Conservation (phyloP, 1,139 yeast genomes). For the Pneumocystis oryctolagi region DNA sequence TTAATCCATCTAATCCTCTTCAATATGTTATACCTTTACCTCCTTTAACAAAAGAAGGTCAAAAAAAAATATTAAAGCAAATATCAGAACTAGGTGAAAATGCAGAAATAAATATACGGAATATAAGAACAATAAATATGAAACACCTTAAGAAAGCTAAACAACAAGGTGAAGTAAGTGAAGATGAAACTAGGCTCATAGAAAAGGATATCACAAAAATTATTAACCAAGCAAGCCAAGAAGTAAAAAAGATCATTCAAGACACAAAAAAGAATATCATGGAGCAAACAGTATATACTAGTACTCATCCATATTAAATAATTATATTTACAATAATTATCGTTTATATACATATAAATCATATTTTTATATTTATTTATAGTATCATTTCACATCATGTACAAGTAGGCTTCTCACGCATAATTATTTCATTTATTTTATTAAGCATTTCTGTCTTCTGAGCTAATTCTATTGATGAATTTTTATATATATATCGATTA, state of each 20-base stretch:
- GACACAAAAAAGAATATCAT: neutral
- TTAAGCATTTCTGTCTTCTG: neutral
- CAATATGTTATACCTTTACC: slow-evolving; percentile 1
- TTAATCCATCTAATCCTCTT: neutral
- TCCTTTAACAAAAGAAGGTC: neutral
- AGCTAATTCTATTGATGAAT: neutral
- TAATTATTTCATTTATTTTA: neutral
- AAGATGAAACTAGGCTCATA: neutral
- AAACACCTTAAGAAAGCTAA: neutral
- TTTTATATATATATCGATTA: neutral
- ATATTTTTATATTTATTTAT: neutral
- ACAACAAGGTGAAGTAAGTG: neutral
- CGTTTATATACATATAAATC: neutral
- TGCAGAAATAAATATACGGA: neutral
- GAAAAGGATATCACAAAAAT: neutral
- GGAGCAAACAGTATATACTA: neutral
- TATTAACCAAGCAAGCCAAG: neutral
- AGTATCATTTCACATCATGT: neutral
- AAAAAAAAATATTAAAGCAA: neutral
- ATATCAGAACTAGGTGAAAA: neutral
- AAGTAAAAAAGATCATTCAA: neutral
- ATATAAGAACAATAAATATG: neutral
- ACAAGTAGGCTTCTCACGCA: neutral
- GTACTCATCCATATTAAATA: neutral
- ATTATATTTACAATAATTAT: neutral